Evolutionary conservation across 2,329 filamentous ascomycete species (phyloP), one percentile per base, ranked within the genome.

Genomic region (Trichoderma hamatum): DNA sequence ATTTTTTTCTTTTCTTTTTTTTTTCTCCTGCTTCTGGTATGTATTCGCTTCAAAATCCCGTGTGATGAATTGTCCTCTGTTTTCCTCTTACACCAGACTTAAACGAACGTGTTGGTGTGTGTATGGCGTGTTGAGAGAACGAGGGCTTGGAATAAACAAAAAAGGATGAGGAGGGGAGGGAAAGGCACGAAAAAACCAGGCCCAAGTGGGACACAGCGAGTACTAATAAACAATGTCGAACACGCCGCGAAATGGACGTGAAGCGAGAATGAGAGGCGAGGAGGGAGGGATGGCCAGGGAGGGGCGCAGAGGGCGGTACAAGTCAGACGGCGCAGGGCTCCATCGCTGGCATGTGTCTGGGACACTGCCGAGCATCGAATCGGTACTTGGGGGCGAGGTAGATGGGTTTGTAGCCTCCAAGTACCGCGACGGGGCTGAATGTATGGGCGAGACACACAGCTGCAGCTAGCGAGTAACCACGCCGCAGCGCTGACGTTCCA

Each of bases 171-270:
- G 43, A 54, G 67, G 60, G 56, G 56, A 56, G 60, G 65, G 32
- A 39, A 67, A 60, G 55, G 32, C 24, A 54, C 55, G 65, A 30
- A 55, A 60, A 49, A 49, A 43, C 11, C 32, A 56, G 28, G 55
- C 65, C 55, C 43, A 60, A 60, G 65, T 60, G 65, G 65, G 55
- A 67, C 55, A 61, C 36, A 43, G 56, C 30, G 43, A 61, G 65
- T 67, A 67, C 65, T 67, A 67, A 67, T 67, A 67, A 60, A 60
- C 56, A 60, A 24, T 28, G 43, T 39, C 32, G 60, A 64, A 43
- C 39, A 43, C 39, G 28, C 59, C 58, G 67, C 58, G 67, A 63
- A 24, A 43, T 51, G 60, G 64, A 67, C 39, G 55, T 39, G 36
- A 67, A 32, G 36, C 52, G 55, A 46, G 54, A 54, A n/a, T 43